These are phyloP conservation scores for Mucor piriformis DNA, from an alignment of 371 early-diverging fungal genomes.

Conservation along the genomic window DNA sequence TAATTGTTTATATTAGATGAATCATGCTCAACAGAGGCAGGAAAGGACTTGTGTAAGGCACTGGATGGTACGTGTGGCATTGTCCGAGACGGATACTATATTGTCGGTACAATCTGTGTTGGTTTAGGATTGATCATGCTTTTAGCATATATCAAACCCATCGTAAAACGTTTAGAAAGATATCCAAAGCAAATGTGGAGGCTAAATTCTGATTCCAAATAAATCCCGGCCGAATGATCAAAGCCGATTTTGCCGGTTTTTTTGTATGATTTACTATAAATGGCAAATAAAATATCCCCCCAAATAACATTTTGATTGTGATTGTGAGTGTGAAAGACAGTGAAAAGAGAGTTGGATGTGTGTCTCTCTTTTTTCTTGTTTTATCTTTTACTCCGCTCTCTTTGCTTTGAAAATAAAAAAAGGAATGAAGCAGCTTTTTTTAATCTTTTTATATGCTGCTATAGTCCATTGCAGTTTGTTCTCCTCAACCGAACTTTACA, in stretches of 20 bases:
- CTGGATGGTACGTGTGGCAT: conserved; percentile 71
- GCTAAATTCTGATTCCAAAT: conserved; percentile 18
- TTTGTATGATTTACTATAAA: not conserved
- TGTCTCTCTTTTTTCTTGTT: not conserved
- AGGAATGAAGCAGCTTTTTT: conserved; percentile 7
- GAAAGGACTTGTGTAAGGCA: conserved; percentile 63
- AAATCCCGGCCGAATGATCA: not conserved
- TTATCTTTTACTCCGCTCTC: not conserved
- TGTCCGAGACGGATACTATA: conserved; percentile 85
- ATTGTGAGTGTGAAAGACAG: not conserved
- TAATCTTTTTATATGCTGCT: not conserved
- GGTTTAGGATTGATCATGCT: conserved; percentile 64
- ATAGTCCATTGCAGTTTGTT: conserved; percentile 28
- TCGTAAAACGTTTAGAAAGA: conserved; percentile 68
- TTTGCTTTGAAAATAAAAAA: not conserved
- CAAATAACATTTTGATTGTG: not conserved
- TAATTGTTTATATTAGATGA: conserved; percentile 23
- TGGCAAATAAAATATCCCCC: not conserved
- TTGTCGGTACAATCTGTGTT: conserved; percentile 73
- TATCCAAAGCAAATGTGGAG: conserved; percentile 50
- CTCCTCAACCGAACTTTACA: conserved; percentile 41
- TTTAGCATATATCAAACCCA: conserved; percentile 68
- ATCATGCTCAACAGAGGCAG: conserved; percentile 66
- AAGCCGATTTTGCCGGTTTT: not conserved
- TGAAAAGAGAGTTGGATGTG: not conserved